A percentile compares a stretch with the other conserved stretches of the same genome.
phyloP scores from a whole-genome alignment of 1,284 basidiomycete species.

The Cryptococcus sp. region DNA sequence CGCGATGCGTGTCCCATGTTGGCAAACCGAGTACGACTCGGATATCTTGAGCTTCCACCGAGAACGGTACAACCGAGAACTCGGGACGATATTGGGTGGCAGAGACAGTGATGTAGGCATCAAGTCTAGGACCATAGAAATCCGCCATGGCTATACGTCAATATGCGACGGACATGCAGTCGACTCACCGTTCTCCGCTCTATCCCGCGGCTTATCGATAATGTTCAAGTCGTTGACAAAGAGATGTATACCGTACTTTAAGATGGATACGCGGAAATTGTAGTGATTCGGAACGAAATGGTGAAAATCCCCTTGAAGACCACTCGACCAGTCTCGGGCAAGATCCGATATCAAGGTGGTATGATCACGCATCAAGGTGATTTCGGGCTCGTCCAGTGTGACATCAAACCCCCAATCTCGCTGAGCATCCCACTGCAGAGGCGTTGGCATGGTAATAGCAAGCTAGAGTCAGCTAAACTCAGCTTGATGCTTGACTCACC shows the following conservation, averaged over 20 bases:
- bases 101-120: slow-evolving; percentile 57
- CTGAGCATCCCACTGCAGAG: slow-evolving; percentile 52
- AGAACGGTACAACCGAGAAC: slow-evolving; percentile 63
- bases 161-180: neutral
- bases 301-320: slow-evolving; percentile 65
- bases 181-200: slow-evolving; percentile 69
- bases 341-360: slow-evolving; percentile 87
- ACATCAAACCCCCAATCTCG: slow-evolving; percentile 73
- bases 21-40: slow-evolving; percentile 64
- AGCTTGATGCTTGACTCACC: slow-evolving; percentile 21
- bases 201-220: slow-evolving; percentile 74
- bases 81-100: slow-evolving; percentile 69
- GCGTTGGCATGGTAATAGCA: slow-evolving; percentile 51
- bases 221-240: slow-evolving; percentile 94
- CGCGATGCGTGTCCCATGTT: slow-evolving; percentile 79
- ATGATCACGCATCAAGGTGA: slow-evolving; percentile 82
- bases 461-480: slow-evolving; percentile 13
- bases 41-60: slow-evolving; percentile 59
- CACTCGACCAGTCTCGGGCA: slow-evolving; percentile 80
- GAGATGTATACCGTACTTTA: slow-evolving; percentile 71
- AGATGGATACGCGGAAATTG: slow-evolving; percentile 62
- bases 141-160: slow-evolving; percentile 65
- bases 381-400: slow-evolving; percentile 63
- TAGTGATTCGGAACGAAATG: slow-evolving; percentile 81
- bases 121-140: slow-evolving; percentile 59